Evolutionary conservation across 352 stramenopile genomes (phyloP).

Genomic region (Hyphochytrium catenoides): DNA sequence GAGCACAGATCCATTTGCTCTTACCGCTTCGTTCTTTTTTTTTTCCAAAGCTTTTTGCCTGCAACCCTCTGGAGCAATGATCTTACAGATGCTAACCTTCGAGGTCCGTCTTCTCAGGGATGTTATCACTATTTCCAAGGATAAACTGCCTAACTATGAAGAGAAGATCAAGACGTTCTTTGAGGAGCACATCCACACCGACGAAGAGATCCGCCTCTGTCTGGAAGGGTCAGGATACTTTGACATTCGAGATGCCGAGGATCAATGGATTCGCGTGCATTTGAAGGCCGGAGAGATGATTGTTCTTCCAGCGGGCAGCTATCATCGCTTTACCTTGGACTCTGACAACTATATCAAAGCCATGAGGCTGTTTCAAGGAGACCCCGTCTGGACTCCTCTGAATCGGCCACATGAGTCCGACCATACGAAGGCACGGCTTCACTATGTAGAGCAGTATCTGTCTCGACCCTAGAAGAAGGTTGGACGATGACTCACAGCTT

Average conservation of each 20-base stretch:
- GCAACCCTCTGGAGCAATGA: no score
- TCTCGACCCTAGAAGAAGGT: no score
- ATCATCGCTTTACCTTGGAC: slow-evolving; percentile 26
- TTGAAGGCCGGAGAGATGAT: slow-evolving; percentile 32
- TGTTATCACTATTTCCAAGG: slow-evolving; percentile 14
- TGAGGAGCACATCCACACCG: slow-evolving; percentile 37
- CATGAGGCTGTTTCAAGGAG: slow-evolving; percentile 29
- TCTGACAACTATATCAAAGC: slow-evolving; percentile 20
- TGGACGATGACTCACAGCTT: no score
- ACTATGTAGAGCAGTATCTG: no score
- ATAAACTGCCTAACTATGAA: slow-evolving; percentile 19
- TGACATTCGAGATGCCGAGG: slow-evolving; percentile 21
- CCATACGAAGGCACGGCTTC: no score
- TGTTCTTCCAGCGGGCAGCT: slow-evolving; percentile 21
- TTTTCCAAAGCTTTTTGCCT: no score
- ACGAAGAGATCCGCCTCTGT: slow-evolving; percentile 34
- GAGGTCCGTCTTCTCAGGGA: no score
- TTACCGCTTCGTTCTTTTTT: no score
- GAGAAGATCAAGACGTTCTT: slow-evolving; percentile 26
- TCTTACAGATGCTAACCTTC: no score
- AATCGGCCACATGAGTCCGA: no score
- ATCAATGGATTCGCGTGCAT: slow-evolving; percentile 27
- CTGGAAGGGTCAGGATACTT: slow-evolving; percentile 25
- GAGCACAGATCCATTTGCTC: no score
- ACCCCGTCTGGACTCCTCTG: slow-evolving; percentile 28